Evolutionary conservation across 1,284 basidiomycete genomes (phyloP).

Genomic region (Paramarasmius palmivorus): DNA sequence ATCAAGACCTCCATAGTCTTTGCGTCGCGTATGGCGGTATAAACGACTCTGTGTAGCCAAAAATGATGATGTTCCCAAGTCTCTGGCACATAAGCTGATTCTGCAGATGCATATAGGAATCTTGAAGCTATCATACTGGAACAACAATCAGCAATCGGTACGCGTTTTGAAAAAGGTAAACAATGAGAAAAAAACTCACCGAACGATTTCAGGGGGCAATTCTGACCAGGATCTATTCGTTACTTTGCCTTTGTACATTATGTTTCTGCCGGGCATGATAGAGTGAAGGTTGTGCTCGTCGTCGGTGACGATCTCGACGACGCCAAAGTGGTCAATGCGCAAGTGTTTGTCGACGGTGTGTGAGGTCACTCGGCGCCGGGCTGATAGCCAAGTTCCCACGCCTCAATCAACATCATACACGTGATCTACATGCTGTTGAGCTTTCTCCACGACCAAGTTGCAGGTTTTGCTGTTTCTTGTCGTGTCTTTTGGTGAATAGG

Average conservation of each 20-base stretch:
- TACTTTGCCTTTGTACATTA: conserved; percentile 63
- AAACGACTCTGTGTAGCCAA: conserved; percentile 62
- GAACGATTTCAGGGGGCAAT: conserved; percentile 68
- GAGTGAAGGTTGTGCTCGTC: neutral
- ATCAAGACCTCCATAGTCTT: conserved; percentile 63
- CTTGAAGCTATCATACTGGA: conserved; percentile 64
- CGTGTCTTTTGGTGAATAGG: too few species aligned
- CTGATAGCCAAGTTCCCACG: conserved; percentile 4
- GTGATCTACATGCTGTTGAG: too few species aligned
- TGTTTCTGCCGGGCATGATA: conserved; percentile 8
- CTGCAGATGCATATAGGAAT: conserved; percentile 52
- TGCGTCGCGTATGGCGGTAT: conserved; percentile 53
- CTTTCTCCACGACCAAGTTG: too few species aligned
- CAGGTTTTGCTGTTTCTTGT: too few species aligned
- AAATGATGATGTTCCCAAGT: conserved; percentile 57
- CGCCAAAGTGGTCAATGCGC: conserved; percentile 19
- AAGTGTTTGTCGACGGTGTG: conserved; percentile 4
- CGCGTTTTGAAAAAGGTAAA: conserved; percentile 1
- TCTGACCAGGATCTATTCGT: conserved; percentile 68
- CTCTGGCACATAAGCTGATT: conserved; percentile 47
- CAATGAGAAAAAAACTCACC: conserved; percentile 45
- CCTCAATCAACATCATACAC: neutral
- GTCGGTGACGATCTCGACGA: conserved; percentile 5
- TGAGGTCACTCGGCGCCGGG: neutral
- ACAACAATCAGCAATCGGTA: conserved; percentile 11